Evolutionary conservation across 768 basidiomycete genomes (phyloP), one percentile per base, ranked within the genome.

Genomic region (Rickenella mellea): DNA sequence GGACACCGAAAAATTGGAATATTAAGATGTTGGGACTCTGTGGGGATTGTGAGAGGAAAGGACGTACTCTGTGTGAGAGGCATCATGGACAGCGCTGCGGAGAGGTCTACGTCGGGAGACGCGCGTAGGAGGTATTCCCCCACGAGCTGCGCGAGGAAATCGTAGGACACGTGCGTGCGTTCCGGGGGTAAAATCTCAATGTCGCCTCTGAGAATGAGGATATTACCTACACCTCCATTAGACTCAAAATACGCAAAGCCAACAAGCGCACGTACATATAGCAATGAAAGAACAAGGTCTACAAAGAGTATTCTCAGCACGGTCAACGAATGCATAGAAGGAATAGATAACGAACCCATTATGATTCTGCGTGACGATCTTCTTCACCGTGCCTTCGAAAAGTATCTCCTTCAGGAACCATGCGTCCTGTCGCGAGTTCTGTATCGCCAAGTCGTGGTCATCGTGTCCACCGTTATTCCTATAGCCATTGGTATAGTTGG

Each of bases 221-320:
- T 86, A 56, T 96, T 96, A 63, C 87, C 87, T 85, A 55, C 10
- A n/a, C 22, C 17, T 15, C 21, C 15, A 11, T 10, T 2, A 27
- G 26, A 20, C 21, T 8, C 28, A 27, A 26, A 42, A 26, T 22
- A 17, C 39, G n/a, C 40, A 41, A 26, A 12, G 22, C 14, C 37
- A 17, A 38, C 21, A 41, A 27, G 36, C 17, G 26, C 5, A 57
- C 73, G 51, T 54, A 86, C 87, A 91, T 45, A 91, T 84, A 21
- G 89, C 90, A 51, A 93, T 88, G 49, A 93, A 85, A 0, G 87
- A 90, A 55, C 90, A 93, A 7, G 90, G 89, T 7, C 90, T 92
- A 55, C 6, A 27, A 31, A n/a, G 20, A 15, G 17, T 20, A 41
- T 27, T n/a, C n/a, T 25, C 15, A 27, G 36, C 33, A 37, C 22